A percentile compares a stretch with the other conserved stretches of the same genome.
Conservation (phyloP, 495 filamentous ascomycete species). For the Sabuloglossum arenarium region DNA sequence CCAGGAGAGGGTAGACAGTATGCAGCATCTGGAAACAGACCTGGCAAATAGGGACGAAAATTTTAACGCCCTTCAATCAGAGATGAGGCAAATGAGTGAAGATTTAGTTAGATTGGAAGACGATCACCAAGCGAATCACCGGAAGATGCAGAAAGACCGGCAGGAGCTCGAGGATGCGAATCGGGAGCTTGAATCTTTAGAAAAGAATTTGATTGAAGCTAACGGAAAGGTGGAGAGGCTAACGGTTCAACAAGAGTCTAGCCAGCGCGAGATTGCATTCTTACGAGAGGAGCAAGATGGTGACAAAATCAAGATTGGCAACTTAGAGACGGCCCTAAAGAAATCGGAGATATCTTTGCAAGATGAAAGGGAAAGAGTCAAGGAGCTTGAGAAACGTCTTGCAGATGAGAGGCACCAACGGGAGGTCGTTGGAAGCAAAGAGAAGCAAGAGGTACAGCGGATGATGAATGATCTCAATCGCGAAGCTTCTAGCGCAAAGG, state of each 20-base stretch:
- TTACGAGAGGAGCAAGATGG: constrained; percentile 89
- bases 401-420: constrained; percentile 65
- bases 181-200: constrained; percentile 54
- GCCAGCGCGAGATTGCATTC: constrained; percentile 85
- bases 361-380: constrained; percentile 60
- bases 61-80: constrained; percentile 62
- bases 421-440: constrained; percentile 63
- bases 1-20: constrained; percentile 50
- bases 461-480: constrained; percentile 70
- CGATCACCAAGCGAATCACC: constrained; percentile 45
- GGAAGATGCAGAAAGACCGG: constrained; percentile 51
- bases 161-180: constrained; percentile 55
- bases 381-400: constrained; percentile 59
- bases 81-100: constrained; percentile 81
- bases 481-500: constrained; percentile 60
- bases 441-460: constrained; percentile 71
- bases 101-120: constrained; percentile 70
- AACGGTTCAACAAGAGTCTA: constrained; percentile 76
- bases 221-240: constrained; percentile 71
- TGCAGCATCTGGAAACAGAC: constrained; percentile 46
- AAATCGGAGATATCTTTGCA: constrained; percentile 46
- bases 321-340: constrained; percentile 64
- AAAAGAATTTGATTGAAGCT: constrained; percentile 52
- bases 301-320: constrained; percentile 95
- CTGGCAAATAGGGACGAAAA: constrained; percentile 56